Base-by-base conservation (phyloP, 352 stramenopile species). In the Phytopythium cucurbitacearum region DNA sequence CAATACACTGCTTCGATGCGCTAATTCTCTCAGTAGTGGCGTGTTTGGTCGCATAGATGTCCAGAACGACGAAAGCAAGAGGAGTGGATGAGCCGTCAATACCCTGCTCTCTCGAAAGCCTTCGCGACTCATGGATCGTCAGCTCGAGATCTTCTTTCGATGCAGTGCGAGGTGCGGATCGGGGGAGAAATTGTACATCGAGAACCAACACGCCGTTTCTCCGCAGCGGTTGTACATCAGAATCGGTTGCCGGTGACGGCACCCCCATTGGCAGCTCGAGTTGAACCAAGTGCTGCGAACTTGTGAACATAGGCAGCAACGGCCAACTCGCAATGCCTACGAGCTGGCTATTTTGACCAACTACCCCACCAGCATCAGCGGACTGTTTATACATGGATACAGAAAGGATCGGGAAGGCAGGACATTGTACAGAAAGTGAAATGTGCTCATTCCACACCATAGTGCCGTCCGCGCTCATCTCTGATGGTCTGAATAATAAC, bases 381-480 rank as follows among this genome's bases (percentile, higher is more conserved):
- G 28, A 1, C 3, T 50, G 39, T 39, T 62, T 57, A 33, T 60
- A 60, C 5, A 79, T 9, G 5, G 40, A 59, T 1, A 79, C n/a
- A 3, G 65, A 34, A 11, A 74, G 45, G 12, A 73, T 13, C 12
- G 68, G 63, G 3, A 60, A 41, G 5, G 33, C 39, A 33, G 45
- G 12, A 40, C 36, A 62, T 0, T 35, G 36, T 4, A 72, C 42
- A 8, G 51, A 40, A 40, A 79, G 52, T 12, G 51, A 32, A 7
- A 76, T 7, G 0, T 79, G 64, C 13, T 79, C 66, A 42, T 79
- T 61, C 69, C 69, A 79, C 10, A 51, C 42, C n/a, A 76, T 7
- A 11, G 42, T 56, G 12, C 42, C 32, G 6, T 52, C 37, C n/a
- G 5, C 13, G 12, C 5, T 40, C 8, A n/a, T 13, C 9, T 21